These are phyloP conservation scores for Buddleja alternifolia DNA, from an alignment of 257 asterid genomes.

Conservation along the genomic window DNA sequence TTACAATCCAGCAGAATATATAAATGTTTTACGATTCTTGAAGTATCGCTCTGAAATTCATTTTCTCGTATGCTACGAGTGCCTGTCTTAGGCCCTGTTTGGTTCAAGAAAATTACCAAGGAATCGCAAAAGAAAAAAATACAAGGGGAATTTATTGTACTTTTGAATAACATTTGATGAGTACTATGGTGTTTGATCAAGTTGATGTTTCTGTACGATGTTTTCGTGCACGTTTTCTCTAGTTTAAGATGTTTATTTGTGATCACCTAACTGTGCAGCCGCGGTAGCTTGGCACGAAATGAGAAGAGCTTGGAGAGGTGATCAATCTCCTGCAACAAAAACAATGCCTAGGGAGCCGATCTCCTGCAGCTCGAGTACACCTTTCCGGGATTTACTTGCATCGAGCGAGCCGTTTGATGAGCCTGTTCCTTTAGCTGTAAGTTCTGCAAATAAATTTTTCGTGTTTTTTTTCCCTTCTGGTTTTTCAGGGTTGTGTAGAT, in stretches of 20 bases:
- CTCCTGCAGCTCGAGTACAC: conserved; percentile 27
- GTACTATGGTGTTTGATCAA: not conserved
- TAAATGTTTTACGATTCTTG: not conserved
- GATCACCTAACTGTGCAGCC: conserved; percentile 25
- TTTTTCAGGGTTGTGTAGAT: not conserved
- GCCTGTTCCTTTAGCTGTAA: conserved; percentile 40
- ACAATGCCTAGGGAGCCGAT: conserved; percentile 26
- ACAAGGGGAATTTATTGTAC: not conserved
- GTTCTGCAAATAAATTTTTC: not conserved
- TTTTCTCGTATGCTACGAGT: not conserved
- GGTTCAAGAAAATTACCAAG: too few species aligned
- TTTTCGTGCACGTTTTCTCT: not conserved
- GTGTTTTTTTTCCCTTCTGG: not conserved
- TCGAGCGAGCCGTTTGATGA: conserved; percentile 12
- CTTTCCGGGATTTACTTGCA: conserved; percentile 14
- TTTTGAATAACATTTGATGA: not conserved
- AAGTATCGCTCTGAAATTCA: not conserved
- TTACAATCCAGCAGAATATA: not conserved
- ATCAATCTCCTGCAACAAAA: conserved; percentile 21
- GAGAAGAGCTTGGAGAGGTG: conserved; percentile 45
- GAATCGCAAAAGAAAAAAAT: too few species aligned
- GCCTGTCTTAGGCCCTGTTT: too few species aligned
- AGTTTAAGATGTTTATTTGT: not conserved
- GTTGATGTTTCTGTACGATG: not conserved
- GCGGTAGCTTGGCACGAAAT: conserved; percentile 42